phyloP scores from a whole-genome alignment of 345 rosid genomes.

The Bruguiera parviflora region DNA sequence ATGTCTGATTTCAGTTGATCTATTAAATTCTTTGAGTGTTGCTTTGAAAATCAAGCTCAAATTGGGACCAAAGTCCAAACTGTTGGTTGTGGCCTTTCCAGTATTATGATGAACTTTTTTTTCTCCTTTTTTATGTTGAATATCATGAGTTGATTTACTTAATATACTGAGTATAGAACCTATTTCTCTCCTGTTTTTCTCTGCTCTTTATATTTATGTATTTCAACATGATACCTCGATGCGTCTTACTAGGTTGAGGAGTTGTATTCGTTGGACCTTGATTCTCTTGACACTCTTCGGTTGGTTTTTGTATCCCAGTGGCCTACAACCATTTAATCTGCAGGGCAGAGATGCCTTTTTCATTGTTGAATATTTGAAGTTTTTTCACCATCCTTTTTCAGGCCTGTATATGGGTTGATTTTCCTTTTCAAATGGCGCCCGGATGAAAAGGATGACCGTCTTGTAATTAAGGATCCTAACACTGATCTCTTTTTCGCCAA shows the following conservation, averaged over 20 bases:
- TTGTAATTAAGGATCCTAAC: constrained; percentile 70
- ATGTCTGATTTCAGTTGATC: too few relatives aligned
- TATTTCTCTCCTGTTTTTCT: neutral
- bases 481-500: constrained; percentile 83
- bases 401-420: constrained; percentile 93
- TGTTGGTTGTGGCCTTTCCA: too few relatives aligned
- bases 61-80: too few relatives aligned
- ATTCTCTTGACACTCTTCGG: constrained; percentile 82
- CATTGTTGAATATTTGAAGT: neutral
- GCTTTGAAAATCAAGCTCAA: too few relatives aligned
- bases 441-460: constrained; percentile 89
- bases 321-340: neutral
- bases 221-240: neutral
- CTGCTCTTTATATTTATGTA: neutral
- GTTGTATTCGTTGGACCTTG: constrained; percentile 84
- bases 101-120: too few relatives aligned
- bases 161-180: neutral
- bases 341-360: too few relatives aligned
- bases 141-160: too few relatives aligned
- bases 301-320: constrained; percentile 24
- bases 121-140: too few relatives aligned
- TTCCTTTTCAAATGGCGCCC: constrained; percentile 98
- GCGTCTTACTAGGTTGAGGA: constrained; percentile 75
- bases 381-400: constrained; percentile 21
- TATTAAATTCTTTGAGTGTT: too few relatives aligned